Conservation (phyloP, 2,329 filamentous ascomycete genomes). For the Biscogniauxia marginata region DNA sequence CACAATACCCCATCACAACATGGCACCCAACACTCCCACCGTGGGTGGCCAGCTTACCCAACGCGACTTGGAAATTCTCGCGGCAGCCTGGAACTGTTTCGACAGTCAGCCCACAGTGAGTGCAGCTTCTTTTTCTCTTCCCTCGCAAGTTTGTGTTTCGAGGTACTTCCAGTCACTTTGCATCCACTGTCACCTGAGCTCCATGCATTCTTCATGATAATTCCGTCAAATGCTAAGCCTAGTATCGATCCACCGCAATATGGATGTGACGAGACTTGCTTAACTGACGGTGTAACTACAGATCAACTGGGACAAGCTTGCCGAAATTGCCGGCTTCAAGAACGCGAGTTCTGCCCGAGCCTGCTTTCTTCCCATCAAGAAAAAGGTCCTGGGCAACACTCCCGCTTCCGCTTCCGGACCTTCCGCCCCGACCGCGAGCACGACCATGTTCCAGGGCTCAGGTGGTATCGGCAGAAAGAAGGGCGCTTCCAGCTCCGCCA, state of each 20-base stretch:
- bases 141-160: background rate
- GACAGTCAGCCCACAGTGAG: slow-evolving; percentile 12
- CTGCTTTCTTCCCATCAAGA: slow-evolving; percentile 15
- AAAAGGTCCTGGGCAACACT: slow-evolving; percentile 13
- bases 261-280: too few species aligned
- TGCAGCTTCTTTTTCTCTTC: background rate
- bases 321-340: slow-evolving; percentile 15
- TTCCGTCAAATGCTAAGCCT: too few species aligned
- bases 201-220: too few species aligned
- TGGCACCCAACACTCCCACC: slow-evolving; percentile 7
- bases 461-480: too few species aligned
- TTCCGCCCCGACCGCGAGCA: background rate
- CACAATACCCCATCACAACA: background rate
- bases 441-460: background rate
- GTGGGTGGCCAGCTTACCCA: background rate
- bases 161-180: background rate
- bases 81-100: slow-evolving; percentile 13
- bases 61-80: slow-evolving; percentile 17
- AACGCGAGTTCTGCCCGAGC: slow-evolving; percentile 9
- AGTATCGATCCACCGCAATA: too few species aligned
- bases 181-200: too few species aligned
- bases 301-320: slow-evolving; percentile 19
- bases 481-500: too few species aligned
- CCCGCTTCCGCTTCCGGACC: background rate
- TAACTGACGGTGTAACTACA: too few species aligned